Evolutionary conservation across 352 stramenopile genomes (phyloP).

Genomic region (Phytopythium oedochilum): DNA sequence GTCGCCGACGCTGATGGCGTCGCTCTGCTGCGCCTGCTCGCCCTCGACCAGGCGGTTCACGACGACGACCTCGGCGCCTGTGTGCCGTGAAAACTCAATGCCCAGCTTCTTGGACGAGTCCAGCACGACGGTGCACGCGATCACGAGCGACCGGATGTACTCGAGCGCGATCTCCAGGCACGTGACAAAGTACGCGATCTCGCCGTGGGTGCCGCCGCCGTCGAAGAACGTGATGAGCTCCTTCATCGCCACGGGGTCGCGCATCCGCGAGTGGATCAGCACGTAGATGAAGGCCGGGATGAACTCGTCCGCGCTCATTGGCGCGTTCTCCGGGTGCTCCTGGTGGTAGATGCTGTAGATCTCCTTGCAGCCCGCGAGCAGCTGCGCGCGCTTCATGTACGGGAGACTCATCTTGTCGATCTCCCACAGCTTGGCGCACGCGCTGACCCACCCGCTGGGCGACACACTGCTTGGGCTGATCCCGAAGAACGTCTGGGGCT

Average conservation of each 20-base stretch:
- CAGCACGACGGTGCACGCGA: slow-evolving; percentile 75
- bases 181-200: slow-evolving; percentile 85
- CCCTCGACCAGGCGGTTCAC: slow-evolving; percentile 47
- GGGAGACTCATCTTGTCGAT: slow-evolving; percentile 76
- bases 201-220: slow-evolving; percentile 52
- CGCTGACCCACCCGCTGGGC: slow-evolving; percentile 48
- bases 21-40: slow-evolving; percentile 63
- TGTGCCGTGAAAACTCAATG: slow-evolving; percentile 68
- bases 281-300: slow-evolving; percentile 88
- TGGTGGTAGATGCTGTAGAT: slow-evolving; percentile 77
- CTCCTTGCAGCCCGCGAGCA: slow-evolving; percentile 74
- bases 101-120: slow-evolving; percentile 63
- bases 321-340: slow-evolving; percentile 63
- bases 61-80: slow-evolving; percentile 42
- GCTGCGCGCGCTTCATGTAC: slow-evolving; percentile 77
- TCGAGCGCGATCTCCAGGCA: slow-evolving; percentile 86
- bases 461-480: slow-evolving; percentile 70
- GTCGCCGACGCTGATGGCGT: slow-evolving; percentile 51
- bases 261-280: slow-evolving; percentile 67
- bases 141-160: slow-evolving; percentile 83
- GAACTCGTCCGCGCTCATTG: slow-evolving; percentile 85
- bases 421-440: slow-evolving; percentile 58
- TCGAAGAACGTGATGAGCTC: slow-evolving; percentile 83
- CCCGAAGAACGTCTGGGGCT: slow-evolving; percentile 81
- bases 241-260: slow-evolving; percentile 66